These are phyloP conservation scores for Gyrodon lividus DNA, from an alignment of 768 basidiomycete genomes.

Conservation along the genomic window DNA sequence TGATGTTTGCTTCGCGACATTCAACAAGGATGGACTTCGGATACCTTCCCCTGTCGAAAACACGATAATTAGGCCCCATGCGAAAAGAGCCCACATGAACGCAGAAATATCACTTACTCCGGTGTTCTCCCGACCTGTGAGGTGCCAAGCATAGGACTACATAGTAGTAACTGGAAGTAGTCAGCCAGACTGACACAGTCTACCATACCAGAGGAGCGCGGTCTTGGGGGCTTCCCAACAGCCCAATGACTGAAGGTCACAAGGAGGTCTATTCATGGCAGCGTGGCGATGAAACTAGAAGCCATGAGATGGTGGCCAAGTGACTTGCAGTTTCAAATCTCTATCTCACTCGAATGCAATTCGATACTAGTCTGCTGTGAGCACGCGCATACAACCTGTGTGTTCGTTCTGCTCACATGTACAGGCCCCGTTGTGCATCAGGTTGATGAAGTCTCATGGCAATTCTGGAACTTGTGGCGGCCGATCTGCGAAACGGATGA, in stretches of 20 bases:
- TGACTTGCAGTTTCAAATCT: too few relatives aligned
- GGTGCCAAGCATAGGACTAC: neutral
- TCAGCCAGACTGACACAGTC: neutral
- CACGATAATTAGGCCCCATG: neutral
- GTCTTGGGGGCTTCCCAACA: too few relatives aligned
- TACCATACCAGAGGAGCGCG: neutral
- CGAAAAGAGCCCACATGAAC: slow-evolving; percentile 6
- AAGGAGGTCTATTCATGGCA: too few relatives aligned
- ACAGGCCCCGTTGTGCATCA: neutral
- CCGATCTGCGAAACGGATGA: too few relatives aligned
- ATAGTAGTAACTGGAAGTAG: neutral
- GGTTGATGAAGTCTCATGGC: neutral
- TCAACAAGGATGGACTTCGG: neutral
- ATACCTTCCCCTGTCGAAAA: neutral
- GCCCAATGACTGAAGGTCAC: too few relatives aligned
- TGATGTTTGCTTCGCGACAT: too few relatives aligned
- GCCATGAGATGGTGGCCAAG: neutral
- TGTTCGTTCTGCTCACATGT: neutral
- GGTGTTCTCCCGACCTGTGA: neutral
- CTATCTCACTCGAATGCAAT: neutral
- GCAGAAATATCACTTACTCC: neutral
- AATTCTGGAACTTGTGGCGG: neutral
- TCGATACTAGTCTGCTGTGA: neutral
- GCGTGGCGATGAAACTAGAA: too few relatives aligned
- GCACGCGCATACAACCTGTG: neutral